Conservation (phyloP, 768 basidiomycete species). For the Lentinula sp. region DNA sequence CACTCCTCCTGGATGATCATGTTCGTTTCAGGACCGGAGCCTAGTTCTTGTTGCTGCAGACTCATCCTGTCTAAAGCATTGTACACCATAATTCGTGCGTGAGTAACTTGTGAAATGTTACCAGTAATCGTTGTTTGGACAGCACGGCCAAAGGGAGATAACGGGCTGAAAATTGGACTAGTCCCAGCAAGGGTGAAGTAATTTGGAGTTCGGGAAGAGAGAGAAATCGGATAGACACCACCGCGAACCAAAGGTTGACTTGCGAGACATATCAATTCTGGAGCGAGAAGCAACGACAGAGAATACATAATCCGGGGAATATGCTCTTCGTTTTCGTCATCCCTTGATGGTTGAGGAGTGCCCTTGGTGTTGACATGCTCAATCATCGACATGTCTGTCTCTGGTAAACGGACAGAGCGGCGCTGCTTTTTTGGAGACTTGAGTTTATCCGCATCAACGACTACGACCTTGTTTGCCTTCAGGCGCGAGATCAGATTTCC, state of each 20-base stretch:
- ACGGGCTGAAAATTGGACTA: background rate
- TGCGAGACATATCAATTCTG: background rate
- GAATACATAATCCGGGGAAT: background rate
- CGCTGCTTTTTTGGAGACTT: background rate
- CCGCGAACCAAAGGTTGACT: constrained; percentile 3
- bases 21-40: background rate
- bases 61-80: background rate
- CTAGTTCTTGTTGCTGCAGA: background rate
- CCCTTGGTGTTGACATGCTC: background rate
- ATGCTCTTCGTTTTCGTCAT: background rate
- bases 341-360: background rate
- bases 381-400: background rate
- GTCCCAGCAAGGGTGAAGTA: background rate
- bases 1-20: background rate
- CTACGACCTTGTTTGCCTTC: background rate
- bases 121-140: constrained; percentile 1
- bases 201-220: background rate
- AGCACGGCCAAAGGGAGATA: background rate
- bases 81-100: background rate
- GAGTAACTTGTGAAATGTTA: background rate
- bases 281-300: background rate
- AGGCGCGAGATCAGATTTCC: background rate
- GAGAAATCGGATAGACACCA: background rate
- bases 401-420: background rate
- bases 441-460: background rate